These are phyloP conservation scores for Scheffersomyces titani DNA, from an alignment of 1,139 yeast species.

Conservation along the genomic window DNA sequence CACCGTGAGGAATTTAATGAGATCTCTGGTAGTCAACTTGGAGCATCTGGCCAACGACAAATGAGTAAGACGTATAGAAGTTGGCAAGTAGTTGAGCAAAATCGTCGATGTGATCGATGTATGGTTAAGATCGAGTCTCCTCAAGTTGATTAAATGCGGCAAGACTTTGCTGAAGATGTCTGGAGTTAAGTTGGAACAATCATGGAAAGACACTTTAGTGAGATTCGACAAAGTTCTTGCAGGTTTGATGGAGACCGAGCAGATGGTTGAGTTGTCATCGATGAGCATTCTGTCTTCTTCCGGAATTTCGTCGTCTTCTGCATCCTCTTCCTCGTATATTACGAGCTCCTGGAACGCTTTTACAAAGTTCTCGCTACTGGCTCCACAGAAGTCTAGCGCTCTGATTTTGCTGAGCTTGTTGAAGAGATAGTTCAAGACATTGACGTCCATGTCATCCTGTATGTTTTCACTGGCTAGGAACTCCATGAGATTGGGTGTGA, in stretches of 20 bases:
- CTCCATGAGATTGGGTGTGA: constrained; percentile 71
- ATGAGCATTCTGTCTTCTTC: constrained; percentile 7
- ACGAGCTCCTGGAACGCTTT: constrained; percentile 54
- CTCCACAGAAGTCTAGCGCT: constrained; percentile 87
- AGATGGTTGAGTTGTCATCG: constrained; percentile 1
- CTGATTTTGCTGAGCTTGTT: constrained; percentile 61
- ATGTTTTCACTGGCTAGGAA: constrained; percentile 84
- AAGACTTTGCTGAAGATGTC: constrained; percentile 57
- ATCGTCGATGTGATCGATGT: constrained; percentile 69
- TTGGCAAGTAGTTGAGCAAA: constrained; percentile 49
- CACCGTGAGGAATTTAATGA: constrained; percentile 67
- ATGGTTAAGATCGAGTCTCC: constrained; percentile 78
- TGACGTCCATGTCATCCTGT: constrained; percentile 75
- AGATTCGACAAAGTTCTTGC: constrained; percentile 18
- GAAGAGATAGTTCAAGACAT: constrained; percentile 60
- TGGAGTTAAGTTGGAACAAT: constrained; percentile 76
- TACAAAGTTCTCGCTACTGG: constrained; percentile 65
- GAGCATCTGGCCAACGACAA: constrained; percentile 79
- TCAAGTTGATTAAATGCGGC: constrained; percentile 57
- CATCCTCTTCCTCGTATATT: constrained; percentile 18
- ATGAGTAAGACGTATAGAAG: constrained; percentile 65
- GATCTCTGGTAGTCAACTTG: constrained; percentile 70
- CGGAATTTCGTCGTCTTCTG: constrained; percentile 8
- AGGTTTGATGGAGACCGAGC: constrained; percentile 1
- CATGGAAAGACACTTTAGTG: constrained; percentile 76